Percentiles rank a stretch among this genome's conserved stretches.
Evolutionary conservation across 768 basidiomycete genomes (phyloP).

Genomic region (Phylloporus rhodoxanthus): DNA sequence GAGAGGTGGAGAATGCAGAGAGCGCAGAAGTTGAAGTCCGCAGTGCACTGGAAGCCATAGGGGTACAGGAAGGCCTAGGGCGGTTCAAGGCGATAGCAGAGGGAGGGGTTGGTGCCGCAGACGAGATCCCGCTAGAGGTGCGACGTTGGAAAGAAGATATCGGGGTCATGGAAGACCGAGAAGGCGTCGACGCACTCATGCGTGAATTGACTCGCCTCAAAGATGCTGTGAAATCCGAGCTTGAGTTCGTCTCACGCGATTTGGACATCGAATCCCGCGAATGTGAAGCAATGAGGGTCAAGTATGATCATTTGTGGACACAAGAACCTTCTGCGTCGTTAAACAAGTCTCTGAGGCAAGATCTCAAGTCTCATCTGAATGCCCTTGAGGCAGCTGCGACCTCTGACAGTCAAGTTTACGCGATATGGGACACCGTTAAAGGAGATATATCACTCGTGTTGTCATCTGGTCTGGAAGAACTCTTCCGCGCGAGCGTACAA

Average conservation of each 20-base stretch:
- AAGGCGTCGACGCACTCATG: conserved; percentile 61
- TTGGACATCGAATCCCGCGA: conserved; percentile 80
- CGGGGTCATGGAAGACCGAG: conserved; percentile 56
- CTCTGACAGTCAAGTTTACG: conserved; percentile 71
- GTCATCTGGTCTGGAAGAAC: conserved; percentile 53
- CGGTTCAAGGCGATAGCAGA: conserved; percentile 70
- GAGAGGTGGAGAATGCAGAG: conserved; percentile 84
- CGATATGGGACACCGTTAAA: conserved; percentile 66
- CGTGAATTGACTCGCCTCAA: conserved; percentile 55
- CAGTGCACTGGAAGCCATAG: conserved; percentile 75
- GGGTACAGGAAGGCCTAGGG: conserved; percentile 63
- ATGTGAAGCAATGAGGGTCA: conserved; percentile 83
- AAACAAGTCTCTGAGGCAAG: conserved; percentile 66
- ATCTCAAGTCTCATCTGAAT: conserved; percentile 68
- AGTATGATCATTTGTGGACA: conserved; percentile 81
- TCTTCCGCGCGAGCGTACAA: conserved; percentile 52
- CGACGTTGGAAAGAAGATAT: conserved; percentile 74
- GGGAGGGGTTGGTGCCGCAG: conserved; percentile 54
- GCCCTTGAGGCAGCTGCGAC: conserved; percentile 70
- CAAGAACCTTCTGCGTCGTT: conserved; percentile 76
- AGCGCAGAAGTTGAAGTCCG: conserved; percentile 73
- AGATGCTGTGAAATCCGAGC: conserved; percentile 47
- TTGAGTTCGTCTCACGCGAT: conserved; percentile 58
- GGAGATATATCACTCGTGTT: conserved; percentile 60
- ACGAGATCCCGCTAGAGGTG: conserved; percentile 67